phyloP scores from a whole-genome alignment of 2,329 filamentous ascomycete species.

The Colletotrichum phormii region DNA sequence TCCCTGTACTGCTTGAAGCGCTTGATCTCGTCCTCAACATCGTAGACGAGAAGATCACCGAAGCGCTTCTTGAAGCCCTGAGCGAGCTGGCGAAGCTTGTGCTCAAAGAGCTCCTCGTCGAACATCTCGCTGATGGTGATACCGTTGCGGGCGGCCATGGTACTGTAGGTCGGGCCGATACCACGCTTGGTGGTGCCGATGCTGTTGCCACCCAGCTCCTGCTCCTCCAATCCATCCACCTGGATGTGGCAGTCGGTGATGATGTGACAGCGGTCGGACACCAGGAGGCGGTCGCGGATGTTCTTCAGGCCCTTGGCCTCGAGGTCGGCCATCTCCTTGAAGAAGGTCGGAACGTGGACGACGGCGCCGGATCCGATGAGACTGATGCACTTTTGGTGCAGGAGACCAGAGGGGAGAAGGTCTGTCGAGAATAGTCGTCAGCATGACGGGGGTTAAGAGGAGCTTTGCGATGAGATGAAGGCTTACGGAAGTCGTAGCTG shows the following conservation, averaged over 20 bases:
- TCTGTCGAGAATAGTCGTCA: slow-evolving; percentile 56
- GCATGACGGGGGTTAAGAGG: slow-evolving; percentile 23
- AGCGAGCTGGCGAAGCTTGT: slow-evolving; percentile 71
- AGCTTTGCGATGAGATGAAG: neutral
- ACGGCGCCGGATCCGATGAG: slow-evolving; percentile 78
- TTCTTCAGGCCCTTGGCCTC: slow-evolving; percentile 50
- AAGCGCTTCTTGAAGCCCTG: slow-evolving; percentile 75
- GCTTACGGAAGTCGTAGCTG: slow-evolving; percentile 39
- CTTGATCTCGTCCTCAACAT: slow-evolving; percentile 76
- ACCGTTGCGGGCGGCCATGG: slow-evolving; percentile 71
- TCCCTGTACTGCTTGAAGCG: slow-evolving; percentile 37
- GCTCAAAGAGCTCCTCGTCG: slow-evolving; percentile 73
- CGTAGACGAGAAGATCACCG: slow-evolving; percentile 72
- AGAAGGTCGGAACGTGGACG: slow-evolving; percentile 68
- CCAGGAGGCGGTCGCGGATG: slow-evolving; percentile 64
- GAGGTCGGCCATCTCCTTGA: slow-evolving; percentile 54
- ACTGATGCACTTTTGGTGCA: slow-evolving; percentile 78
- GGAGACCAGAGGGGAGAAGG: slow-evolving; percentile 75
- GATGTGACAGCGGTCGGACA: slow-evolving; percentile 73
- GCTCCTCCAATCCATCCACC: slow-evolving; percentile 77
- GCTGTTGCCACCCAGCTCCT: slow-evolving; percentile 54
- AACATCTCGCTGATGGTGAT: slow-evolving; percentile 77
- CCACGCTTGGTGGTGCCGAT: slow-evolving; percentile 53
- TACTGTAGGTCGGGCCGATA: slow-evolving; percentile 57
- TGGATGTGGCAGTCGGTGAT: slow-evolving; percentile 74